phyloP scores from a whole-genome alignment of 495 filamentous ascomycete genomes.

The Aspergillus nidulans region DNA sequence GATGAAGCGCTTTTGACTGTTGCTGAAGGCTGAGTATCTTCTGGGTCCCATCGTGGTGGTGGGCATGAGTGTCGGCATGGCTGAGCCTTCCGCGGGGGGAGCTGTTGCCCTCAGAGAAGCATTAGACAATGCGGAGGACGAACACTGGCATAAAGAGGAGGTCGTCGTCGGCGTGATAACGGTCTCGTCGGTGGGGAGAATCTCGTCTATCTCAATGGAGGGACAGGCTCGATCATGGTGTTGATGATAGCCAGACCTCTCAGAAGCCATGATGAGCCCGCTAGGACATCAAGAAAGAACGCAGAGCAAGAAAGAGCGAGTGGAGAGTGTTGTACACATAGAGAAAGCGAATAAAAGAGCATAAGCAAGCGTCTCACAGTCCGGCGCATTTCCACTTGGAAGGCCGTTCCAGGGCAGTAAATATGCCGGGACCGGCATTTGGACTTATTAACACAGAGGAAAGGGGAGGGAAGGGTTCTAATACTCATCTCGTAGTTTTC shows the following conservation, averaged over 20 bases:
- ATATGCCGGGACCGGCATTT: no score
- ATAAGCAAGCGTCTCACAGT: no score
- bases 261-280: not conserved
- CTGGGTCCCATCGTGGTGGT: not conserved
- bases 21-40: constrained; percentile 51
- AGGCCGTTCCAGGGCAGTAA: no score
- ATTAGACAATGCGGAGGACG: not conserved
- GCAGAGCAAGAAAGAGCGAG: not conserved
- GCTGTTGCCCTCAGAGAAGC: not conserved
- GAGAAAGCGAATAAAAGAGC: no score
- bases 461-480: no score
- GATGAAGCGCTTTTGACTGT: constrained; percentile 53
- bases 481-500: no score
- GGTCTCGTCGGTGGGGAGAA: not conserved
- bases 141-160: not conserved
- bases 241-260: not conserved
- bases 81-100: not conserved
- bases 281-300: not conserved
- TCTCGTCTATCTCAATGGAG: not conserved
- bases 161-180: not conserved
- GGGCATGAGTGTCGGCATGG: no score
- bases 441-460: no score
- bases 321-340: not conserved
- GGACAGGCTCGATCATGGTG: not conserved
- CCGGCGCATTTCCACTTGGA: no score